Base-by-base conservation (phyloP, 148 eudicot genomes). In the Silene uniflora region DNA sequence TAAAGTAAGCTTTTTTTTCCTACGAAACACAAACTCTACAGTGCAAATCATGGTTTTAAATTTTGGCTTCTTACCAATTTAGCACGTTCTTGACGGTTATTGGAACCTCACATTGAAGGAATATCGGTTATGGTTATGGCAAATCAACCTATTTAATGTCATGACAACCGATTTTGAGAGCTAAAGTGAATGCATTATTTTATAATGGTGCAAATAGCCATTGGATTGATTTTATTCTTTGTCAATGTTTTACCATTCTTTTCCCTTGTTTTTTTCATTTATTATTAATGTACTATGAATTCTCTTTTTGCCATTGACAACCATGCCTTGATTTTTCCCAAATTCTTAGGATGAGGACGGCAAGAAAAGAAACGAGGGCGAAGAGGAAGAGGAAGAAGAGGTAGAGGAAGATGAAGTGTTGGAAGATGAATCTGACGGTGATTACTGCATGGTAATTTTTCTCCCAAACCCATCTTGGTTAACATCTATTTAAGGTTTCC, bases 371-470 rank as follows among this genome's bases (percentile, higher is more conserved):
- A 67, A 76, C 66, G 83, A 65, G n/a, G 69, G 65, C 49, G 83
- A 76, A 12, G 80, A 76, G 29, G 83, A 81, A 3, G 70, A 73
- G 5, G 83, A 81, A 42, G 83, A 81, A 35, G 73, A 66, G 14
- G 22, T 29, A 8, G 74, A 73, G 16, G 79, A 55, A 7, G 83
- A 81, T 46, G 79, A 64, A 7, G 80, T 76, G 49, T 76, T 76
- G 12, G 80, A 68, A 6, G 77, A 81, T 4, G 75, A 76, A 1
- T 24, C 8, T 2, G 76, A 67, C 8, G 77, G 63, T 35, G 83
- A 81, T 54, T 81, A 81, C 65, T 68, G 11, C 0, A 1, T 18
- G 83, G 83, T 73, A 67, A 42, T 10, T 72, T 71, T 21, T 42
- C 42, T 64, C 22, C 19, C 58, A 10, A 64, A n/a, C 18, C 21